Base-by-base conservation (phyloP, 2,329 filamentous ascomycete species). In the Colletotrichum sp. region DNA sequence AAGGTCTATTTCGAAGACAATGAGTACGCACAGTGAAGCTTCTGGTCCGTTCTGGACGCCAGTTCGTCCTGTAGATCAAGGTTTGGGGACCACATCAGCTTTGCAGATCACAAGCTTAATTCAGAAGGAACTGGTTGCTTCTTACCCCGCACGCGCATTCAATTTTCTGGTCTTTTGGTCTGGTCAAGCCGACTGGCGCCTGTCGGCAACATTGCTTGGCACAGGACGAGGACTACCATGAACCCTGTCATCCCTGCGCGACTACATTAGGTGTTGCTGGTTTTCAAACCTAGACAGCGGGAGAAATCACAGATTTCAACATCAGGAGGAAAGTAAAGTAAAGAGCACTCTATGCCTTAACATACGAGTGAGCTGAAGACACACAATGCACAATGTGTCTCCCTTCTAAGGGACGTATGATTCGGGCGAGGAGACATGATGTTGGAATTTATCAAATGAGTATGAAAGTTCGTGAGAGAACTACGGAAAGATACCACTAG, bases 361-460 rank as follows among this genome's bases (percentile, higher is more conserved):
- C 0, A n/a, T 49, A 49, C 9, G n/a, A 21, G 10, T 49, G 44
- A 21, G 6, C 10, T 21, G n/a, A 21, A 21, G n/a, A n/a, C 18
- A 10, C 18, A n/a, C 18, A n/a, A 21, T 7, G 0, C 44, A 49
- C 10, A 49, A 49, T 0, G 3, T 4, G 44, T 7, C 5, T 49
- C 3, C n/a, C 9, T 49, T 12, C 0, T 10, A 21, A 49, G 18
- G 0, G 0, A 12, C 0, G 44, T 49, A 7, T 21, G 18, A 10
- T 49, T 0, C 6, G 10, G 18, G 10, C 44, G 10, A 12, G 18
- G 5, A 3, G 44, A n/a, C 2, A 21, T 49, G 18, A 13, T 49
- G 44, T 49, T 49, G 10, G 1, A 21, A 21, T n/a, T 8, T 21
- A 13, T 21, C n/a, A 49, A 49, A 49, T 6, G 39, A 6, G 18